Base-by-base conservation (phyloP, 805 yeast genomes). In the Osmozyma mogii region DNA sequence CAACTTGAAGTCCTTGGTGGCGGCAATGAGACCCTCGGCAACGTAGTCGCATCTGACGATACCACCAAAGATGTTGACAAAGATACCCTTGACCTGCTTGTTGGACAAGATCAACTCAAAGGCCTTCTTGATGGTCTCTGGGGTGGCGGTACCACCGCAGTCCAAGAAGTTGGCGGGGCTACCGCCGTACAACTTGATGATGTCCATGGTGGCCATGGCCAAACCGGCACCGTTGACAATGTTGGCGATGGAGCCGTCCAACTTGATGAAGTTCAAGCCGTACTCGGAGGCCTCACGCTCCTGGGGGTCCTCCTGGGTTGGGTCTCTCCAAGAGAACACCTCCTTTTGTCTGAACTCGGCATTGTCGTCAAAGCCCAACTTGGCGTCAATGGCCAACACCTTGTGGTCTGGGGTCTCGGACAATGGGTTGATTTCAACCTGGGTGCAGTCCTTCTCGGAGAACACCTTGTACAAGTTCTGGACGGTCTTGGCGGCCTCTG, bases 171-270 rank as follows among this genome's bases (percentile, higher is more conserved):
- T 92, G 44, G 98, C 99, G 51, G 99, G 99, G 47, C 77, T 83
- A 61, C 99, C 99, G 53, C 97, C 96, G 69, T 87, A 84, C 51
- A 92, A 76, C 70, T 92, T 87, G 70, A 92, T 85, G 59, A 94
- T 94, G 65, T 92, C 99, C 96, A 92, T 88, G 44, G 99, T 92
- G 49, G 99, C 99, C 99, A 92, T 92, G 52, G 99, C 99, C 58
- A 92, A 75, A 63, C 99, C 99, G 36, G 99, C 99, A 71, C 99
- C 99, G 65, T 92, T 92, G 59, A 92, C 99, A 41, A 92, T 72
- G 71, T 96, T 89, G 50, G 98, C 99, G 55, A 92, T 89, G 73
- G 87, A 84, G 65, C 99, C 99, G 56, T 89, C 94, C 56, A 92
- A 78, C 70, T 92, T 92, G 70, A 92, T 94, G 63, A 89, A 92